Conservation (phyloP, 2,329 filamentous ascomycete species). For the Scleromitrula shiraiana region DNA sequence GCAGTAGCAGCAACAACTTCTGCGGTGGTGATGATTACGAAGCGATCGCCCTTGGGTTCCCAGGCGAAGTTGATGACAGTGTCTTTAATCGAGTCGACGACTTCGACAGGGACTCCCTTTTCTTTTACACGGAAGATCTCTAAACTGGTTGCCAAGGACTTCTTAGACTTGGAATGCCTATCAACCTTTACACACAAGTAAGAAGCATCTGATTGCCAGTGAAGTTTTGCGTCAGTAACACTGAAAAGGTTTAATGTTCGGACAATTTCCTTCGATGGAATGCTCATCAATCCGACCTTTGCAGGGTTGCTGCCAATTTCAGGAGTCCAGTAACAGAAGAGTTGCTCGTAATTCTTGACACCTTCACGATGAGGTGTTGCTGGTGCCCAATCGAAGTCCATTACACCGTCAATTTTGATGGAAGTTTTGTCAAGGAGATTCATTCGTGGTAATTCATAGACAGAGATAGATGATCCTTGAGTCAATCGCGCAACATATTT, state of each 20-base stretch:
- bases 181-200: conserved; percentile 99
- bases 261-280: conserved; percentile 90
- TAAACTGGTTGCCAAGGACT: conserved; percentile 90
- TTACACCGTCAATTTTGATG: conserved; percentile 92
- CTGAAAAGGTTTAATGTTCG: conserved; percentile 96
- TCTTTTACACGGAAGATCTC: conserved; percentile 97
- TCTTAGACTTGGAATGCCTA: conserved; percentile 97
- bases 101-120: conserved; percentile 97
- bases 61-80: conserved; percentile 99
- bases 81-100: conserved; percentile 95
- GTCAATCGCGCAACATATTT: conserved; percentile 93
- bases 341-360: conserved; percentile 86
- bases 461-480: conserved; percentile 79
- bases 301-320: conserved; percentile 97
- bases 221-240: conserved; percentile 92
- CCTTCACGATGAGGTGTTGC: conserved; percentile 73
- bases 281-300: conserved; percentile 92
- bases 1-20: conserved; percentile 72
- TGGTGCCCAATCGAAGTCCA: conserved; percentile 98
- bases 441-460: conserved; percentile 87
- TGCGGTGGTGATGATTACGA: conserved; percentile 91
- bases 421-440: conserved; percentile 81
- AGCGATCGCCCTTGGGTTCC: conserved; percentile 96
- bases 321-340: conserved; percentile 98
- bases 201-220: conserved; percentile 93